phyloP scores from a whole-genome alignment of 495 filamentous ascomycete species.

The Bryoglossum gracile region DNA sequence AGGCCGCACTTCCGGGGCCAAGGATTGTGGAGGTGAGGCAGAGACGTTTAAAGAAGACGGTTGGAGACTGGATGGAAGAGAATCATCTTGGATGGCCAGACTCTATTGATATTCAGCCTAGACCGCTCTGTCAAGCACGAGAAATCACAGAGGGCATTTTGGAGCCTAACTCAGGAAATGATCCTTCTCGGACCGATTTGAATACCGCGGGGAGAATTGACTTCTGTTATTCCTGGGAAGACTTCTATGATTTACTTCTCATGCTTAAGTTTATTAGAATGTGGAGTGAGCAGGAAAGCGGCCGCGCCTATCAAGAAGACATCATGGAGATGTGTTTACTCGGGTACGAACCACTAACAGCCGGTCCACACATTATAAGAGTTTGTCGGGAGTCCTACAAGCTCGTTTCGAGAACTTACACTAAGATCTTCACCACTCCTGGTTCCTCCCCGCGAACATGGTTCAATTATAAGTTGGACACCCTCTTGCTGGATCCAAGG shows the following conservation, averaged over 20 bases:
- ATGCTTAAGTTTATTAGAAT: not conserved
- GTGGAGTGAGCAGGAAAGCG: not conserved
- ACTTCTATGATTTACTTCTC: not conserved
- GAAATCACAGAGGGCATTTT: not conserved
- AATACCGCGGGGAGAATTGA: too few species aligned
- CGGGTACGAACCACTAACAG: not conserved
- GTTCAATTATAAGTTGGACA: not conserved
- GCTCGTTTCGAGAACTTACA: not conserved
- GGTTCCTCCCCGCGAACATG: not conserved
- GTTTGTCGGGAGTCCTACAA: not conserved
- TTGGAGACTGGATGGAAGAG: not conserved
- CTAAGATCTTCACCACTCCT: not conserved
- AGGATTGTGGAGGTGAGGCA: not conserved
- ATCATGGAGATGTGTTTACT: not conserved
- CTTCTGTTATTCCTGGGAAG: too few species aligned
- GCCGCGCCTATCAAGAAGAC: not conserved
- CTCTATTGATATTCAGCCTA: not conserved
- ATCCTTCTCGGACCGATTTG: not conserved
- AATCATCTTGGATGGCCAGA: not conserved
- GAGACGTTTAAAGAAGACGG: not conserved
- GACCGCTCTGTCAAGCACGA: not conserved
- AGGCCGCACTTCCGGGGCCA: not conserved
- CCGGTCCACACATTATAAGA: not conserved
- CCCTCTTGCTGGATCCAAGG: not conserved
- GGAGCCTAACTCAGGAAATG: too few species aligned